Evolutionary conservation across 805 yeast genomes (phyloP).

Genomic region (Starmerella bombi): DNA sequence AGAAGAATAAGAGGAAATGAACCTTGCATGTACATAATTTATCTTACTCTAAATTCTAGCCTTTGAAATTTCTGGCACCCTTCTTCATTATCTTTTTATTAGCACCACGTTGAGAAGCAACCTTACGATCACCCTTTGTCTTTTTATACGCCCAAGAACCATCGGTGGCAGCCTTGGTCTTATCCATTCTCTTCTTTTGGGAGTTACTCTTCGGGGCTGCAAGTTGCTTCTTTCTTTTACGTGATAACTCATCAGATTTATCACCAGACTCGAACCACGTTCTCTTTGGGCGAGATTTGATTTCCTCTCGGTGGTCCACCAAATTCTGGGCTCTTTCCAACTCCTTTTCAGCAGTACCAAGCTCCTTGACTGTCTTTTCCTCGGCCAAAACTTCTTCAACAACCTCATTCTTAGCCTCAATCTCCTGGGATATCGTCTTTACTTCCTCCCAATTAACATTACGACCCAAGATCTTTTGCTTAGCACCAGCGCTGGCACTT

Average conservation of each 20-base stretch:
- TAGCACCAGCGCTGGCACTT: constrained; percentile 34
- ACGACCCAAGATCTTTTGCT: constrained; percentile 54
- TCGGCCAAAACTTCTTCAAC: constrained; percentile 72
- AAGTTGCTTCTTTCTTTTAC: constrained; percentile 17
- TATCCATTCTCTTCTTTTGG: constrained; percentile 47
- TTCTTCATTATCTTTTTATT: constrained; percentile 18
- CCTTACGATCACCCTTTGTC: constrained; percentile 55
- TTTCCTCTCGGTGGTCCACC: constrained; percentile 67
- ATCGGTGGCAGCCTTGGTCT: constrained; percentile 45
- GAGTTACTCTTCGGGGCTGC: constrained; percentile 35
- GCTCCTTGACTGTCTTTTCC: constrained; percentile 79
- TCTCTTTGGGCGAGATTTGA: constrained; percentile 79
- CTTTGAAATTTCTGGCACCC: constrained; percentile 15
- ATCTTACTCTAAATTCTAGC: background rate
- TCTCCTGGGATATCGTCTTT: constrained; percentile 48
- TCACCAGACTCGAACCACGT: constrained; percentile 76
- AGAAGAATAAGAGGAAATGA: constrained; percentile 11
- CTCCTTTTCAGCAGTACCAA: constrained; percentile 83
- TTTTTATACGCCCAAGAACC: constrained; percentile 62
- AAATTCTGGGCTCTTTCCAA: constrained; percentile 73
- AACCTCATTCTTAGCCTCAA: constrained; percentile 45
- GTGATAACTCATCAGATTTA: constrained; percentile 27
- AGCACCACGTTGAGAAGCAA: constrained; percentile 19
- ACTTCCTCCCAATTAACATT: constrained; percentile 83
- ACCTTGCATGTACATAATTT: background rate